A percentile compares a stretch with the other conserved stretches of the same genome.
Conservation (phyloP, 169 alveolate species). For the Blepharisma undulans region DNA sequence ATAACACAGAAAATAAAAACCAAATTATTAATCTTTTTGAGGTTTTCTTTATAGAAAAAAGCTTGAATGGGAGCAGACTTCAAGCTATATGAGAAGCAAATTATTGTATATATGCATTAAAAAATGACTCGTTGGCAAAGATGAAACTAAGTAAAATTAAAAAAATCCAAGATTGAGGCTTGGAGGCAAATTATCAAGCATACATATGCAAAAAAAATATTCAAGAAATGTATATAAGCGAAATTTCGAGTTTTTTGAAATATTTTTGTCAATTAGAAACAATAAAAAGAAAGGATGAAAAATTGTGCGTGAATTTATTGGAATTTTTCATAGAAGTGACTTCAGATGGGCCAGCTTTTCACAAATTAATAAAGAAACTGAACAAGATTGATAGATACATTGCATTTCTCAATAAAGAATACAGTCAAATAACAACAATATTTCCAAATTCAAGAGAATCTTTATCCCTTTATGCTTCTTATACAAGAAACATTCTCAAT, state of each 20-base stretch:
- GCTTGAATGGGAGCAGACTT: background rate
- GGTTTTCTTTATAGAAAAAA: background rate
- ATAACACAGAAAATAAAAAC: background rate
- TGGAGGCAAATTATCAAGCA: background rate
- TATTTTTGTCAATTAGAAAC: background rate
- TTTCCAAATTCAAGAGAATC: background rate
- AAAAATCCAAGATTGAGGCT: background rate
- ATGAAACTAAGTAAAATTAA: background rate
- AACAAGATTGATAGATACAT: background rate
- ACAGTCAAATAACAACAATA: background rate
- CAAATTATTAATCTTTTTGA: background rate
- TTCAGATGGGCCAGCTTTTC: background rate
- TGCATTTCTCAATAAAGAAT: background rate
- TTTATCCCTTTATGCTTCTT: background rate
- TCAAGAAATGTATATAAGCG: background rate
- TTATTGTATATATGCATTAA: constrained; percentile 3
- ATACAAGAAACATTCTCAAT: background rate
- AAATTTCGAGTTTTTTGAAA: background rate
- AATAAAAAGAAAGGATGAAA: background rate
- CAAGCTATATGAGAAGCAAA: background rate
- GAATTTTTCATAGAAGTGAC: background rate
- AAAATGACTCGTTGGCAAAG: background rate
- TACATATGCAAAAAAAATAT: background rate
- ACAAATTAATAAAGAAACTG: background rate
- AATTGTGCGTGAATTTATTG: background rate